Evolutionary conservation across 2,329 filamentous ascomycete species (phyloP), one percentile per base, ranked within the genome.

Genomic region (Trichoderma hamatum): DNA sequence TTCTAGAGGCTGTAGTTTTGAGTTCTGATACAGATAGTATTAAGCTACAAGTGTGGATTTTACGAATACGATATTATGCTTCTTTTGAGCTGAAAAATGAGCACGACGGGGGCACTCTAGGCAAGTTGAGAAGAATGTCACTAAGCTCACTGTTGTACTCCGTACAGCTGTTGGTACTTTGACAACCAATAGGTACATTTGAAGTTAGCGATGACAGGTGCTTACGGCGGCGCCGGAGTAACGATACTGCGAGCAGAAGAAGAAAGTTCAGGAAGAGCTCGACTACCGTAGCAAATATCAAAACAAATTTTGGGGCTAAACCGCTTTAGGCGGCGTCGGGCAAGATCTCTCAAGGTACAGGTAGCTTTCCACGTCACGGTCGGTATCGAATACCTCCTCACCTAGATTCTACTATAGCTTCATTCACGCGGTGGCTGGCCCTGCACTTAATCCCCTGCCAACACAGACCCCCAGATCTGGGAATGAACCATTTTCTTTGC

Each of bases 401-500:
- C 56, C n/a, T 58, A 21, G 26, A 49, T 49, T 43, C 16, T 43
- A n/a, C n/a, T n/a, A n/a, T n/a, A 43, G 39, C 39, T 43, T 43
- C 39, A 39, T 64, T 69, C 52, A 65, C 66, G 69, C 52, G 11
- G 64, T 51, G 49, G 66, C 66, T 65, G 66, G 69, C 66, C 59
- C 52, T 65, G 66, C 59, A 54, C 10, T 26, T 21, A 10, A 54
- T 54, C 19, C 21, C 28, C 39, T 32, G 34, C 21, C 24, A 49
- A 36, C 36, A 30, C 56, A 54, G 5, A 34, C 32, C 43, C 32
- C 43, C 43, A 9, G 28, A 32, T 61, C 36, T 59, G 49, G 39
- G 43, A 39, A 69, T 69, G 69, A 69, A 43, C 51, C 59, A 62
- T 52, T 21, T 56, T 51, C 24, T 39, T 16, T n/a, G 46, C 67